Evolutionary conservation across 257 asterid species (phyloP), one percentile per base, ranked within the genome.

Genomic region (Verbascum thapsus): DNA sequence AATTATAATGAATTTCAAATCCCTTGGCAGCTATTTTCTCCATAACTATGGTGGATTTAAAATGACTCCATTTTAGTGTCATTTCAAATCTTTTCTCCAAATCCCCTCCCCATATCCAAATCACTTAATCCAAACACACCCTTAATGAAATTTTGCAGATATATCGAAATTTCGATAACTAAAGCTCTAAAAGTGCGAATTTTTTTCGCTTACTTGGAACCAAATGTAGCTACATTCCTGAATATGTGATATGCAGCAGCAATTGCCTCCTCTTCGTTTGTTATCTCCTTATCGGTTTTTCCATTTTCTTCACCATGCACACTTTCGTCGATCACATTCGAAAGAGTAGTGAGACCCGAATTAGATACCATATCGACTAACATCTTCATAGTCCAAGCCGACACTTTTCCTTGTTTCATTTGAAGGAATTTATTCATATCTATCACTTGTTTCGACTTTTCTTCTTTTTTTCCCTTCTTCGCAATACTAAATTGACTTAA

Each of bases 361-460:
- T 82, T 83, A 23, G 97, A 83, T 66, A 92, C 81, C 52, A 78
- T 78, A 56, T 92, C 98, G 40, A 88, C 83, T 57, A 92, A 72
- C 97, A 85, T 89, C 66, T 92, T 92, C 91, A 92, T 85, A 17
- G 98, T 92, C 96, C 91, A 92, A 6, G 98, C 95, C 22, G 98
- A 78, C 53, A 92, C 96, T 80, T 92, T 92, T 64, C 83, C 97
- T 62, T 81, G 90, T 75, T 82, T 92, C 97, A 92, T 88, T 70
- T 73, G 82, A 72, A 86, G 97, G 40, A 88, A 87, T 70, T 79
- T 87, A 63, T 74, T 83, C 13, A 92, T 83, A 76, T 92, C 95
- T 34, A 92, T 79, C 53, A 81, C 80, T 44, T 74, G 78, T 57
- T 80, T 81, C 73, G 66, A 72, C 67, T 84, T 74, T 78, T 83